Evolutionary conservation across 2,329 filamentous ascomycete genomes (phyloP).

Genomic region (Trichoderma koningiopsis): DNA sequence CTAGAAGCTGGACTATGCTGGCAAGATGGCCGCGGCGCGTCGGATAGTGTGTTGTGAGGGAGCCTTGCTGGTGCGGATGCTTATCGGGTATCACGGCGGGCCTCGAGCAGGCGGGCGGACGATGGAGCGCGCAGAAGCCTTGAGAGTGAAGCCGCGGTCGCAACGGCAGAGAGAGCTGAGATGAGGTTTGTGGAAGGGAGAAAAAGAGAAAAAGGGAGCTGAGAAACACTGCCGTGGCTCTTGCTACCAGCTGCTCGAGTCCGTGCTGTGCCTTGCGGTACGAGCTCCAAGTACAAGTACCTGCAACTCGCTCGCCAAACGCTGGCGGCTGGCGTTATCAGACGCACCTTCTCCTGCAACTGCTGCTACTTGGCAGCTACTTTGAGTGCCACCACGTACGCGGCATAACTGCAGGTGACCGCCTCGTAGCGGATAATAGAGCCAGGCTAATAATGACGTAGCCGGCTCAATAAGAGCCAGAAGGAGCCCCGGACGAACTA

Average conservation of each 20-base stretch:
- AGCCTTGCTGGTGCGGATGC: not conserved
- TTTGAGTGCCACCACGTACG: not conserved
- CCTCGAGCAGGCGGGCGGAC: conserved; percentile 16
- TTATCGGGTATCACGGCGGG: conserved; percentile 18
- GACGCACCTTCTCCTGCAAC: conserved; percentile 10
- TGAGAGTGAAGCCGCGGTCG: not conserved
- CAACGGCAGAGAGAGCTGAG: not conserved
- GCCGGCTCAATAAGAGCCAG: not conserved
- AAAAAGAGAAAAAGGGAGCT: not conserved
- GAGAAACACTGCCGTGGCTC: not conserved
- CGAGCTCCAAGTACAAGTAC: conserved; percentile 9
- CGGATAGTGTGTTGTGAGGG: conserved; percentile 18
- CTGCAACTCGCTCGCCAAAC: not conserved
- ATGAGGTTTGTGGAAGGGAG: not conserved
- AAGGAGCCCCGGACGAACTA: not conserved
- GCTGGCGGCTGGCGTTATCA: conserved; percentile 21
- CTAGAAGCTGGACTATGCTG: conserved; percentile 18
- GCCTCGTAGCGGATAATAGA: conserved; percentile 4
- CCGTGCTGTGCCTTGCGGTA: conserved; percentile 15
- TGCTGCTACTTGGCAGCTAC: conserved; percentile 6
- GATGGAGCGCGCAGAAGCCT: conserved; percentile 8
- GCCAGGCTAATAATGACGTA: conserved; percentile 23
- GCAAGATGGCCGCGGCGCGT: conserved; percentile 21
- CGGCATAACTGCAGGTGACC: not conserved
- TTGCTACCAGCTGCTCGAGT: not conserved